Conservation (phyloP, 305 asterid species). For the Salvia sclarea region DNA sequence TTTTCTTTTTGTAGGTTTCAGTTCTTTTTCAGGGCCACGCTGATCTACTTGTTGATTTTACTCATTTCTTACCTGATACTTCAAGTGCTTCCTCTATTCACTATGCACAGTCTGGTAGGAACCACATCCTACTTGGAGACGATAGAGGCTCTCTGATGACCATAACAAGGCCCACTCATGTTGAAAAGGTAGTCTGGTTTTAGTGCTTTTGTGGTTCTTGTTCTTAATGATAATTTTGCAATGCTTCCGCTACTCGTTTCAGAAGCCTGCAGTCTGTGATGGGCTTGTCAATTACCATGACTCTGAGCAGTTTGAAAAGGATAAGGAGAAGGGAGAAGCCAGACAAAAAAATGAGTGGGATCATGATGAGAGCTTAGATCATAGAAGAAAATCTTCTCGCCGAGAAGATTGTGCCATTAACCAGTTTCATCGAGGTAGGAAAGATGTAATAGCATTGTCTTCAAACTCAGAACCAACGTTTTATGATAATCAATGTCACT, state of each 20-base stretch:
- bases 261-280: slow-evolving; percentile 59
- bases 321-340: slow-evolving; percentile 54
- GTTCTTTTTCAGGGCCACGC: slow-evolving; percentile 75
- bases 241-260: slow-evolving; percentile 40
- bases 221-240: slow-evolving; percentile 25
- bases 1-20: slow-evolving; percentile 67
- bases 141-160: slow-evolving; percentile 65
- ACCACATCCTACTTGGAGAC: slow-evolving; percentile 48
- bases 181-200: slow-evolving; percentile 62
- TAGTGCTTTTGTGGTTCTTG: slow-evolving; percentile 27
- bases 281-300: slow-evolving; percentile 47
- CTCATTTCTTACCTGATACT: slow-evolving; percentile 84
- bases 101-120: slow-evolving; percentile 53
- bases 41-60: slow-evolving; percentile 94
- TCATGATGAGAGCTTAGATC: slow-evolving; percentile 46
- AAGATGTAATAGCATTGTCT: slow-evolving; percentile 25
- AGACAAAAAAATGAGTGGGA: slow-evolving; percentile 55
- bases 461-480: slow-evolving; percentile 26
- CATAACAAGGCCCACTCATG: slow-evolving; percentile 43
- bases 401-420: slow-evolving; percentile 51
- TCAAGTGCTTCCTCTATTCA: slow-evolving; percentile 59
- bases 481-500: slow-evolving; percentile 22
- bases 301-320: slow-evolving; percentile 56
- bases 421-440: slow-evolving; percentile 63
- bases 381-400: slow-evolving; percentile 52